phyloP scores from a whole-genome alignment of 1,284 basidiomycete species.

The Rhodofomes roseus region DNA sequence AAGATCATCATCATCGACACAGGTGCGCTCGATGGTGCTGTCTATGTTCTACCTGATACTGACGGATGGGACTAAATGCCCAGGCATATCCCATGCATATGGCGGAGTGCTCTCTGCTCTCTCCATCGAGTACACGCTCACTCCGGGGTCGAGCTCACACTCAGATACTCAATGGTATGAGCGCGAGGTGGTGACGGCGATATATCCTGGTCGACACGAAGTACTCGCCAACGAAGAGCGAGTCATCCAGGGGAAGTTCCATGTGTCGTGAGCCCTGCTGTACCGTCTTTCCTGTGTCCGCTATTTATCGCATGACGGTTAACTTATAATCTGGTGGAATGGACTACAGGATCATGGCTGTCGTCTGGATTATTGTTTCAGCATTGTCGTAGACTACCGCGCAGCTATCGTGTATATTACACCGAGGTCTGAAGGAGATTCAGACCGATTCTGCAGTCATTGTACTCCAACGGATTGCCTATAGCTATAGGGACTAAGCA shows the following conservation, averaged over 20 bases:
- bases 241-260: slow-evolving; percentile 47
- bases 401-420: no score
- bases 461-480: no score
- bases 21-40: slow-evolving; percentile 33
- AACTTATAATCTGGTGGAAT: background rate
- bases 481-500: no score
- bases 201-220: slow-evolving; percentile 62
- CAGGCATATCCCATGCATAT: slow-evolving; percentile 90
- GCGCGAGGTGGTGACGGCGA: slow-evolving; percentile 72
- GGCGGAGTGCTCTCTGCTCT: slow-evolving; percentile 88
- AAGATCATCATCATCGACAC: slow-evolving; percentile 92
- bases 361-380: no score
- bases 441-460: no score
- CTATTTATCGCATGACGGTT: background rate
- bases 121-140: slow-evolving; percentile 78
- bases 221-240: slow-evolving; percentile 48
- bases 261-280: background rate
- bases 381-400: no score
- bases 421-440: no score
- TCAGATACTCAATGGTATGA: slow-evolving; percentile 60
- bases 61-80: no score
- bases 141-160: slow-evolving; percentile 34
- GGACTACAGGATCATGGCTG: no score
- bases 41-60: background rate
- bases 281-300: no score